These are phyloP conservation scores for Chloris gayana DNA, from an alignment of 176 grass and related monocot species.

Conservation along the genomic window DNA sequence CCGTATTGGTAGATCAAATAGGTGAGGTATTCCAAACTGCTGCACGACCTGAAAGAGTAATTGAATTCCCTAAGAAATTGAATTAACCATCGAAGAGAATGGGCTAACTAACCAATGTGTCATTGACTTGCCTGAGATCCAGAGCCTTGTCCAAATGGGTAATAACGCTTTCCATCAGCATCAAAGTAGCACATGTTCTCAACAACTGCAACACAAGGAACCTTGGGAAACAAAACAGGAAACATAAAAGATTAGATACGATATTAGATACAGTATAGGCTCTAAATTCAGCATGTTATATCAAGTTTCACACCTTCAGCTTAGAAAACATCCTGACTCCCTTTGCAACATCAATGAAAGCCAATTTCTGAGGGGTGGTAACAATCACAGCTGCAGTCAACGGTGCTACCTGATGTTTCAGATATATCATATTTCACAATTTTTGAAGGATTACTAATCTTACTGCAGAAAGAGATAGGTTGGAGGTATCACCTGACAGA, in stretches of 20 bases:
- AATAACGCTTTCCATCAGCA: constrained; percentile 86
- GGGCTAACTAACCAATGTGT: neutral
- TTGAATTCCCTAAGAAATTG: constrained; percentile 16
- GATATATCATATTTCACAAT: constrained; percentile 28
- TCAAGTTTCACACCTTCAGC: constrained; percentile 73
- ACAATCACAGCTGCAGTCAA: constrained; percentile 95
- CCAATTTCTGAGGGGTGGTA: constrained; percentile 93
- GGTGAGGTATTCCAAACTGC: constrained; percentile 95
- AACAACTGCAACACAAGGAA: constrained; percentile 94
- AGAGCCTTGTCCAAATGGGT: constrained; percentile 94
- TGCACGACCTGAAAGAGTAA: constrained; percentile 85
- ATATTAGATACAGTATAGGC: neutral
- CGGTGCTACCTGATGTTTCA: constrained; percentile 77
- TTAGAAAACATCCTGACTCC: constrained; percentile 99
- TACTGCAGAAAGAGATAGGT: constrained; percentile 20
- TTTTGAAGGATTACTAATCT: neutral
- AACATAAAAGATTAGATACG: constrained; percentile 15
- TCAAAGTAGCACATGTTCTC: constrained; percentile 99
- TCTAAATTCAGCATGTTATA: constrained; percentile 26
- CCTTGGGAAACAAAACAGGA: constrained; percentile 49
- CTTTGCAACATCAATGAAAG: constrained; percentile 99
- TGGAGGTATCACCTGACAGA: constrained; percentile 77
- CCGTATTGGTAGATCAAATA: constrained; percentile 91
- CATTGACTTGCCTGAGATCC: constrained; percentile 73
- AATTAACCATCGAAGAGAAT: constrained; percentile 35